Evolutionary conservation across 768 basidiomycete genomes (phyloP).

Genomic region (Russula olivacea): DNA sequence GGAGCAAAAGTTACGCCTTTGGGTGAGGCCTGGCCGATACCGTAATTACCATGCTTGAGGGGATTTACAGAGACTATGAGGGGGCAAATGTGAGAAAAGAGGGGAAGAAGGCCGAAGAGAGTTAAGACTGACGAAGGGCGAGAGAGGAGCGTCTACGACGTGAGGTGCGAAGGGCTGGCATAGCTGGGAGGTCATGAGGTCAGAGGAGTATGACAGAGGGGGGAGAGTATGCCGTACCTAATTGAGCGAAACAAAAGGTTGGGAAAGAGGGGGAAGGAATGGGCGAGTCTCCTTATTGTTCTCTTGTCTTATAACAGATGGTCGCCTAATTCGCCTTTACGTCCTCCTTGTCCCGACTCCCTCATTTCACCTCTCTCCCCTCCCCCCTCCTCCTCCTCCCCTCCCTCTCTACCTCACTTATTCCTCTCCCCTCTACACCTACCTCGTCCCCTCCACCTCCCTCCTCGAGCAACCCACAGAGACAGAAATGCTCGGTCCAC

Average conservation of each 20-base stretch:
- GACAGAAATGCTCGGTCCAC: neutral
- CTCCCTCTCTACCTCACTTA: neutral
- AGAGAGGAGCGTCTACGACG: constrained; percentile 26
- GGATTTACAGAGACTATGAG: constrained; percentile 30
- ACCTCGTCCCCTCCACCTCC: neutral
- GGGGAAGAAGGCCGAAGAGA: too few relatives aligned
- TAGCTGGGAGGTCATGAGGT: constrained; percentile 10
- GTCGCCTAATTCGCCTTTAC: constrained; percentile 1
- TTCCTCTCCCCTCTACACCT: neutral
- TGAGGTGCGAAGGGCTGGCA: constrained; percentile 23
- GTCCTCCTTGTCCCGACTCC: neutral
- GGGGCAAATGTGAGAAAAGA: too few relatives aligned
- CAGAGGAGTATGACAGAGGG: neutral
- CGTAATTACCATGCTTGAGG: constrained; percentile 50
- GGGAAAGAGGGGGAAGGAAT: neutral
- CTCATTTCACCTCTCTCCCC: neutral
- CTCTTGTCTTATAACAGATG: constrained; percentile 22
- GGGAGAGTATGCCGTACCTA: constrained; percentile 15
- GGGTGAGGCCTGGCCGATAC: constrained; percentile 37
- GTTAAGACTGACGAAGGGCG: constrained; percentile 20
- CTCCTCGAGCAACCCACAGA: neutral
- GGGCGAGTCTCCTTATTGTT: constrained; percentile 18
- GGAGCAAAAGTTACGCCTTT: constrained; percentile 59
- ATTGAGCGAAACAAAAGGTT: constrained; percentile 26
- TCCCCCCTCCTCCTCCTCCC: neutral